A percentile compares a stretch with the other conserved stretches of the same genome.
Conservation (phyloP, 768 basidiomycete genomes). For the Boletus reticuloceps region DNA sequence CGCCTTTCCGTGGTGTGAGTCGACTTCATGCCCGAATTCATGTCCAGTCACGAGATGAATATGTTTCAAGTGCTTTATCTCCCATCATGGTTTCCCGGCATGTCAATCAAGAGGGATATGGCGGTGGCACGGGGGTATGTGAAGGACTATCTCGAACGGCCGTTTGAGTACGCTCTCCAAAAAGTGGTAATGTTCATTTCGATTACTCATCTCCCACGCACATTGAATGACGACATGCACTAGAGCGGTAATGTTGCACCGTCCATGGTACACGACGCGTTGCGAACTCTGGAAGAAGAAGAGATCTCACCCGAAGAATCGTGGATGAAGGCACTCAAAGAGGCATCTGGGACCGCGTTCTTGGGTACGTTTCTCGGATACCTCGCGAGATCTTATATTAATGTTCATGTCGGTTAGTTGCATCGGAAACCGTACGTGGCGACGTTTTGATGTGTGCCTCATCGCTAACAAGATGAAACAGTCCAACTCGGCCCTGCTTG, state of each 20-base stretch:
- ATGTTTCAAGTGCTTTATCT: conserved; percentile 7
- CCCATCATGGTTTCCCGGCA: conserved; percentile 15
- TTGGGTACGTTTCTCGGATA: background rate
- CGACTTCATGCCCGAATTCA: background rate
- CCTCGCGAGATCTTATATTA: background rate
- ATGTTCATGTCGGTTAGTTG: background rate
- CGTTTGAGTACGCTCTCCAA: background rate
- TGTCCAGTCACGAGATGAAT: background rate
- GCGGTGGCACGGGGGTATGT: background rate
- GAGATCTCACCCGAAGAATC: background rate
- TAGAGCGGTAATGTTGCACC: background rate
- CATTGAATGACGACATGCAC: background rate
- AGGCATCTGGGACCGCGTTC: background rate
- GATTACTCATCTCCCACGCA: too few species aligned
- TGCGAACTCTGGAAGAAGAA: background rate
- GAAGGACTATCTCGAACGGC: background rate
- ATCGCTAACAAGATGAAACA: background rate
- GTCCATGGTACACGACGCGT: background rate
- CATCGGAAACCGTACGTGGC: background rate
- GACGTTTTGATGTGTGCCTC: too few species aligned
- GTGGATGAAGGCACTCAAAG: background rate
- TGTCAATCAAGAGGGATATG: background rate
- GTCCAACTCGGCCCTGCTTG: background rate
- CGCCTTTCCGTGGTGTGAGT: conserved; percentile 6
- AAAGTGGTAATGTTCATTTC: too few species aligned